These are phyloP conservation scores for Venturiaceae sp. DNA, from an alignment of 2,329 filamentous ascomycete genomes.

Conservation along the genomic window DNA sequence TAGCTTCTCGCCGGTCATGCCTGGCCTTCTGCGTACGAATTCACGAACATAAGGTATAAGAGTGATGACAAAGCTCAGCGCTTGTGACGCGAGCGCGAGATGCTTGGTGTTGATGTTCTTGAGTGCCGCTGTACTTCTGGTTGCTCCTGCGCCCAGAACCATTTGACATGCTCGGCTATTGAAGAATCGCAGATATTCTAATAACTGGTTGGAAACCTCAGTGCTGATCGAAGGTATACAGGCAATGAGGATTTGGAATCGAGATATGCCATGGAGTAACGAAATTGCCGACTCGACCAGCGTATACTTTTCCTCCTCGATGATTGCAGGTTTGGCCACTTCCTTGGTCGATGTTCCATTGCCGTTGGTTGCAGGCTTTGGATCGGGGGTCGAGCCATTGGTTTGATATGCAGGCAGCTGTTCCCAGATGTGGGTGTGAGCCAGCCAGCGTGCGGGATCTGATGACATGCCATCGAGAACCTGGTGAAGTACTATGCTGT, in stretches of 20 bases:
- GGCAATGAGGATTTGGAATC: slow-evolving; percentile 72
- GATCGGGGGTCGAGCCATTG: slow-evolving; percentile 12
- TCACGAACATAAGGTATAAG: slow-evolving; percentile 86
- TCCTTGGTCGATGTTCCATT: slow-evolving; percentile 20
- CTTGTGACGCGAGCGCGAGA: slow-evolving; percentile 82
- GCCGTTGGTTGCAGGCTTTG: slow-evolving; percentile 10
- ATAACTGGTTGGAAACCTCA: slow-evolving; percentile 68
- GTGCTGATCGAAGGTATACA: slow-evolving; percentile 82
- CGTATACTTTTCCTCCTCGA: slow-evolving; percentile 79
- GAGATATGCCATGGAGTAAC: slow-evolving; percentile 71
- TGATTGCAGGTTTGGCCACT: slow-evolving; percentile 52
- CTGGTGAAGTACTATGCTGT: slow-evolving; percentile 49
- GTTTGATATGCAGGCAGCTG: slow-evolving; percentile 15
- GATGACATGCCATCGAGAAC: slow-evolving; percentile 62
- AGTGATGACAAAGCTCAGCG: slow-evolving; percentile 76
- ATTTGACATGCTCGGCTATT: slow-evolving; percentile 95
- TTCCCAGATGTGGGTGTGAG: slow-evolving; percentile 42
- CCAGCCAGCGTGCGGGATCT: slow-evolving; percentile 56
- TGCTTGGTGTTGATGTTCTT: slow-evolving; percentile 97
- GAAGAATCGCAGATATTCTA: slow-evolving; percentile 86
- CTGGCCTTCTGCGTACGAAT: slow-evolving; percentile 69
- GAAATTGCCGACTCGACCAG: slow-evolving; percentile 75
- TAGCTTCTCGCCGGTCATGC: slow-evolving; percentile 42
- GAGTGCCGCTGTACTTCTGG: slow-evolving; percentile 65
- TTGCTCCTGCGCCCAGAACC: slow-evolving; percentile 90